Conservation (phyloP, 768 basidiomycete species). For the Chalciporus chontae region DNA sequence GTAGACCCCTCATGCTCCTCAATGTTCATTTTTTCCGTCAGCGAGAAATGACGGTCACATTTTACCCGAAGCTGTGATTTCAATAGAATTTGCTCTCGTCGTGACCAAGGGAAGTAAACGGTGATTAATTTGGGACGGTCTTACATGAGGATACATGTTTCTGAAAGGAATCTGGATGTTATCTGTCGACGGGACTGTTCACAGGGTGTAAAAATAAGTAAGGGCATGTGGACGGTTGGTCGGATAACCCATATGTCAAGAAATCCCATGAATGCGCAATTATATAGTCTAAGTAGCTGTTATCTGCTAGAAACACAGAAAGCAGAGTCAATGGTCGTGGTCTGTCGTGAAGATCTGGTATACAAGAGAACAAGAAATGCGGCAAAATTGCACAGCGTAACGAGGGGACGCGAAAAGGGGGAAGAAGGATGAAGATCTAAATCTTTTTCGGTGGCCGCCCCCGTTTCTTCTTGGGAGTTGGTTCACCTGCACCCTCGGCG, state of each 20-base stretch:
- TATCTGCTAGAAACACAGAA: conserved; percentile 33
- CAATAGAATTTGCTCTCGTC: conserved; percentile 19
- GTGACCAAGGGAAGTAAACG: conserved; percentile 25
- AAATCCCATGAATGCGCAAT: conserved; percentile 27
- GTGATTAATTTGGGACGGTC: conserved; percentile 33
- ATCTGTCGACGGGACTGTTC: conserved; percentile 20
- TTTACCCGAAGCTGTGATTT: conserved; percentile 17
- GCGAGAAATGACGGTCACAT: conserved; percentile 18
- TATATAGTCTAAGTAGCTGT: conserved; percentile 35
- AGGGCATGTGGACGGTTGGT: conserved; percentile 16
- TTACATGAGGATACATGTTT: conserved; percentile 33
- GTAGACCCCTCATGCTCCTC: conserved; percentile 32
- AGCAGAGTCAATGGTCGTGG: conserved; percentile 35
- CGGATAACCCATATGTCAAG: conserved; percentile 11
- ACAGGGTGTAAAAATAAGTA: conserved; percentile 33
- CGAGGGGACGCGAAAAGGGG: conserved; percentile 12
- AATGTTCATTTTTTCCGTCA: conserved; percentile 25
- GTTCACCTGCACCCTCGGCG: conserved; percentile 43
- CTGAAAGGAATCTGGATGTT: conserved; percentile 17
- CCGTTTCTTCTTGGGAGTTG: conserved; percentile 63
- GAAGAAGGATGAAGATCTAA: conserved; percentile 12
- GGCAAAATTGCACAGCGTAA: conserved; percentile 21
- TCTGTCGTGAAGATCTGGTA: conserved; percentile 32
- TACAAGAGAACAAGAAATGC: conserved; percentile 35
- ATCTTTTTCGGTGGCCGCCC: conserved; percentile 61